These are phyloP conservation scores for Corylus heterophylla DNA, from an alignment of 306 rosid genomes.

Conservation along the genomic window DNA sequence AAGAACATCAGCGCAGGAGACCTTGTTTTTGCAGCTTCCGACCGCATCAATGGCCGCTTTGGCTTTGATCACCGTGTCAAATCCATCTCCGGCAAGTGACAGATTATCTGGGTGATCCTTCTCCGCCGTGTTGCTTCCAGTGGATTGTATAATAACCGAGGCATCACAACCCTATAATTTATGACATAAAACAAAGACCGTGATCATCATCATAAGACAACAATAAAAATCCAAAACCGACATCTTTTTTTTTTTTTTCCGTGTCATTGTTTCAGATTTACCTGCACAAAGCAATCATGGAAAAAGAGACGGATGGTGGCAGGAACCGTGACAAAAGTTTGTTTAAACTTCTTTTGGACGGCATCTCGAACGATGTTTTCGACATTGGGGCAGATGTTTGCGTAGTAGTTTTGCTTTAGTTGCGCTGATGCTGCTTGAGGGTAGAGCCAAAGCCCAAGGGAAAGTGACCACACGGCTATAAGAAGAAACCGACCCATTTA, in stretches of 20 bases:
- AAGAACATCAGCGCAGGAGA: constrained; percentile 84
- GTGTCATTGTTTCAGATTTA: constrained; percentile 1
- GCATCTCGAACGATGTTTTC: constrained; percentile 61
- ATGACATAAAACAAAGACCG: not conserved
- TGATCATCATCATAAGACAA: not conserved
- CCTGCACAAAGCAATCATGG: constrained; percentile 90
- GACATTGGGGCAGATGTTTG: constrained; percentile 71
- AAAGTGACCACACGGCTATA: constrained; percentile 36
- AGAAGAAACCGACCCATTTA: constrained; percentile 49
- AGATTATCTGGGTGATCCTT: constrained; percentile 79
- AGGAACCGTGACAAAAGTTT: constrained; percentile 83
- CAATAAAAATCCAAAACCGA: not conserved
- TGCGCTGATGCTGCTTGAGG: constrained; percentile 53
- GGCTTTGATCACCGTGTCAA: constrained; percentile 76
- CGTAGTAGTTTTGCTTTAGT: constrained; percentile 60
- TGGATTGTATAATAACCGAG: constrained; percentile 52
- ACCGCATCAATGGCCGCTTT: constrained; percentile 76
- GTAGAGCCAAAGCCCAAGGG: constrained; percentile 35
- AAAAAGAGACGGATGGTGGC: constrained; percentile 90
- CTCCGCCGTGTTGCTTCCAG: constrained; percentile 60
- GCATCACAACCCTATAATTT: constrained; percentile 73
- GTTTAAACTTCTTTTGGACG: constrained; percentile 63
- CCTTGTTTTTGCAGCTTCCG: constrained; percentile 61
- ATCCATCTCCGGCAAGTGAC: constrained; percentile 86
- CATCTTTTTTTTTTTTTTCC: not conserved